Evolutionary conservation across 768 basidiomycete species (phyloP).

Genomic region (Kwoniella sp.): DNA sequence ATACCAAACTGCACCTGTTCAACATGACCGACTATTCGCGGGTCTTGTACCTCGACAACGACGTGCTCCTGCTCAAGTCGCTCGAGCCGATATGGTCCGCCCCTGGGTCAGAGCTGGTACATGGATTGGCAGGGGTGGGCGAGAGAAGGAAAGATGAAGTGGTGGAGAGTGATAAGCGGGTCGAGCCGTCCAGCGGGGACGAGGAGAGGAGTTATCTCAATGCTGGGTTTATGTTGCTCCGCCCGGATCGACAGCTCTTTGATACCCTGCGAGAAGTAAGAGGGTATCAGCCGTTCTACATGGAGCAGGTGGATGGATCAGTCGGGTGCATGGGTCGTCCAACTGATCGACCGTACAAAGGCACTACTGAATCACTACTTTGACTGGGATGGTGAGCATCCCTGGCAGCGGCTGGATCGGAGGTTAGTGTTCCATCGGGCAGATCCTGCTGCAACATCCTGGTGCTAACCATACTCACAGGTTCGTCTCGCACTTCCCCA

Average conservation of each 20-base stretch:
- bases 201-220: constrained; percentile 34
- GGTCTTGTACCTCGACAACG: constrained; percentile 19
- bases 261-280: constrained; percentile 7
- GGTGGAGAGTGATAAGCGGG: constrained; percentile 1
- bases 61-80: constrained; percentile 12
- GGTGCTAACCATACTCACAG: background rate
- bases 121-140: constrained; percentile 4
- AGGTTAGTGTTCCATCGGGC: constrained; percentile 10
- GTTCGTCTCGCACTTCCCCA: constrained; percentile 13
- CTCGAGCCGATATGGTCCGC: constrained; percentile 22
- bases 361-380: constrained; percentile 17
- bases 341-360: background rate
- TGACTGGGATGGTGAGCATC: constrained; percentile 9
- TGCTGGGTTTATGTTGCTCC: constrained; percentile 21
- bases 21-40: constrained; percentile 20
- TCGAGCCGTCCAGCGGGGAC: background rate
- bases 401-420: constrained; percentile 11
- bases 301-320: constrained; percentile 20
- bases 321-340: background rate
- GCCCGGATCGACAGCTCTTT: constrained; percentile 4
- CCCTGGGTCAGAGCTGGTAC: background rate
- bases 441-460: too few relatives aligned
- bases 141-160: background rate
- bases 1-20: constrained; percentile 27
- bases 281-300: constrained; percentile 15